phyloP scores from a whole-genome alignment of 169 alveolate species.

The Plasmodium gallinaceum region DNA sequence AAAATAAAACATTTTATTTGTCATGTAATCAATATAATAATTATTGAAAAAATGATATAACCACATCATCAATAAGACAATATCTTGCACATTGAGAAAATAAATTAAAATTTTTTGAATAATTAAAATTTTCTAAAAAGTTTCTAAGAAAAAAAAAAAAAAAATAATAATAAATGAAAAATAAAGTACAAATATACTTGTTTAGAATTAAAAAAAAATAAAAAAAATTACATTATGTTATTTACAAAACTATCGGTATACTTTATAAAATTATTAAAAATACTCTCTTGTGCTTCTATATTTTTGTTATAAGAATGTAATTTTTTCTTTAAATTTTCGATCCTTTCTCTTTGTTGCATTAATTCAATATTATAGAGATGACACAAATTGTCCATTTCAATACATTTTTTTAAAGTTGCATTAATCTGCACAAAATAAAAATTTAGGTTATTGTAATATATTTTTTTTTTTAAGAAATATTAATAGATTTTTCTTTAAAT shows the following conservation, averaged over 20 bases:
- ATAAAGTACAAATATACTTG: not conserved
- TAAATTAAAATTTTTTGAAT: constrained; percentile 22
- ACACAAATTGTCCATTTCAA: constrained; percentile 56
- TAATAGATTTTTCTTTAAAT: too few relatives aligned
- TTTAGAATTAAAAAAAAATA: not conserved
- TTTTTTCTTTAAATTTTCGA: constrained; percentile 44
- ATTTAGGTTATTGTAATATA: too few relatives aligned
- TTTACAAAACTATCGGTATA: constrained; percentile 50
- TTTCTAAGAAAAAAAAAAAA: constrained; percentile 18
- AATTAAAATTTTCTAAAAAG: constrained; percentile 36
- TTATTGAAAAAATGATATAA: not conserved
- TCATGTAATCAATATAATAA: too few relatives aligned
- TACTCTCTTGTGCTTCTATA: constrained; percentile 52
- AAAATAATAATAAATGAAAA: not conserved
- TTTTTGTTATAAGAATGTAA: constrained; percentile 48
- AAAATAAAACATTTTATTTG: too few relatives aligned
- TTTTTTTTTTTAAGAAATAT: too few relatives aligned
- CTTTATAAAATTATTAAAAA: constrained; percentile 36
- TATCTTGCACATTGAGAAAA: constrained; percentile 35
- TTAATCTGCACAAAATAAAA: constrained; percentile 32
- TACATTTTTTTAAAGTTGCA: constrained; percentile 46
- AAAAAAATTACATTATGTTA: constrained; percentile 47
- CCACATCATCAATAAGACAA: constrained; percentile 54
- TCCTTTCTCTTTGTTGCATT: constrained; percentile 71
- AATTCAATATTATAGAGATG: constrained; percentile 32